Base-by-base conservation (phyloP, 495 filamentous ascomycete genomes). In the Barbatosphaeria neglecta region DNA sequence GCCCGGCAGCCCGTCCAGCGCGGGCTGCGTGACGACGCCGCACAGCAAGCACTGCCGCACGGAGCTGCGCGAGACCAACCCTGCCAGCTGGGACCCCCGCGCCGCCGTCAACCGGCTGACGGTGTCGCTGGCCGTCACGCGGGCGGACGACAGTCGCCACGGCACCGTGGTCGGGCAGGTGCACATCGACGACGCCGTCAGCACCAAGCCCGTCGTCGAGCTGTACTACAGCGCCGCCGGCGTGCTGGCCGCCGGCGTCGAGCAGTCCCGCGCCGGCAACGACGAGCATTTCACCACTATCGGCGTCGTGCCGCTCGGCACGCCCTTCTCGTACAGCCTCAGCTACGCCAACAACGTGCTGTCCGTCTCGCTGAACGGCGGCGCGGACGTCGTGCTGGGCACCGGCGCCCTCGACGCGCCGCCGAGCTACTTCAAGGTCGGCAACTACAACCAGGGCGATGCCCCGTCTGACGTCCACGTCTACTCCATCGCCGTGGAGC, bases 361-460 rank as follows among this genome's bases (percentile, higher is more conserved):
- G 37, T 45, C 41, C 8, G 50, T 66, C 1, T 39, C 41, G n/a
- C 54, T 68, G 41, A 67, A 67, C 49, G 59, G 57, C 11, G 56
- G 50, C 8, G 47, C 10, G 8, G 17, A 45, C 6, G 54, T 57
- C 41, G 54, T 49, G 10, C 43, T 68, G 28, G 50, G 46, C 33
- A 65, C 63, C 6, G 59, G 49, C 25, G 19, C 47, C 8, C 52
- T 63, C 17, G 46, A 54, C 42, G 37, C 53, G n/a, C 66, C 66
- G 13, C 16, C 43, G 22, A 59, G 63, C 33, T 70, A 68, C 50
- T 70, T 70, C 55, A 70, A 70, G 58, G 60, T 49, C 6, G 66
- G 66, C 11, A 68, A 70, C 42, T 70, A 70, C 25, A 63, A 65
- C 41, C 65, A 70, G 58, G 66, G 62, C 13, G 48, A 47, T 20